Percentiles rank a stretch among this genome's conserved stretches.
phyloP scores from a whole-genome alignment of 345 rosid genomes.

The Syzygium aqueum region DNA sequence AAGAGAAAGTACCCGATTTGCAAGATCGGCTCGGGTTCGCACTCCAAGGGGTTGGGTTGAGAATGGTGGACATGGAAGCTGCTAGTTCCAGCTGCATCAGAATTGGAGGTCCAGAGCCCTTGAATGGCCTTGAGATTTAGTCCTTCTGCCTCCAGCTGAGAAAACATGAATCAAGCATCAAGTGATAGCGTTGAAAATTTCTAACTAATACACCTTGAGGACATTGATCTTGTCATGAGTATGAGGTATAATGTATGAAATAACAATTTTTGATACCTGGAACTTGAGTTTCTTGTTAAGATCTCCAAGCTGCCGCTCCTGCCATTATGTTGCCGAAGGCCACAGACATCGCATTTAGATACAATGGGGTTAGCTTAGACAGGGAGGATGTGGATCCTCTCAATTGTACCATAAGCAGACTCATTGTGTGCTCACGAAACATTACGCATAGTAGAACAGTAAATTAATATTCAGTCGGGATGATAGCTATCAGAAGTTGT shows the following conservation, averaged over 20 bases:
- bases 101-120: constrained; percentile 40
- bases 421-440: neutral
- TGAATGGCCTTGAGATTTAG: constrained; percentile 41
- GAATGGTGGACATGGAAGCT: constrained; percentile 40
- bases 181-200: neutral
- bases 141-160: constrained; percentile 65
- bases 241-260: neutral
- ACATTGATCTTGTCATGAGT: neutral
- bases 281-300: constrained; percentile 74
- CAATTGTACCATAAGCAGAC: neutral
- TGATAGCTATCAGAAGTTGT: neutral
- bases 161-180: neutral
- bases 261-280: constrained; percentile 29
- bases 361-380: neutral
- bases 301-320: constrained; percentile 91
- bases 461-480: neutral
- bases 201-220: neutral
- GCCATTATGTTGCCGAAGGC: neutral
- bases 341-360: neutral
- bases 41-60: constrained; percentile 35
- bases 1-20: constrained; percentile 53
- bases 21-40: constrained; percentile 54
- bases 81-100: constrained; percentile 31
- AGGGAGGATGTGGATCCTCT: neutral
- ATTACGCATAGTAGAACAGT: neutral